Conservation (phyloP, 2,329 filamentous ascomycete species). For the Penicillium corylophilum region DNA sequence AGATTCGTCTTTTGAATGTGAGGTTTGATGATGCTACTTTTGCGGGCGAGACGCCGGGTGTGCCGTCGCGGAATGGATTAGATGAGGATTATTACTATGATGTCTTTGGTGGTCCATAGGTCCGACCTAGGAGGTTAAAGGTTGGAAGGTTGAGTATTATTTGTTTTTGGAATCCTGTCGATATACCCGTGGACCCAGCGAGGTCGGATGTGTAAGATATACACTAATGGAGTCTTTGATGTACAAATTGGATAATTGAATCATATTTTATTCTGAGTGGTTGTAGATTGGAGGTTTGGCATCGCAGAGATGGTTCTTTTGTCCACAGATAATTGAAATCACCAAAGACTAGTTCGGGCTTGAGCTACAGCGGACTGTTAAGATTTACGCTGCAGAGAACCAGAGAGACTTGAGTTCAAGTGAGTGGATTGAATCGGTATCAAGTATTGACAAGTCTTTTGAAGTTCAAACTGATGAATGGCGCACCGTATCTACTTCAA, state of each 20-base stretch:
- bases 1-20: slow-evolving; percentile 89
- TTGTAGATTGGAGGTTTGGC: too few relatives aligned
- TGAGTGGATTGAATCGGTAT: too few relatives aligned
- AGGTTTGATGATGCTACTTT: slow-evolving; percentile 76
- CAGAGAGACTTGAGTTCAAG: too few relatives aligned
- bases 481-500: too few relatives aligned
- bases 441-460: too few relatives aligned
- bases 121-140: not conserved
- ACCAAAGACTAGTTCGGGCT: too few relatives aligned
- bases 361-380: too few relatives aligned
- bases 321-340: too few relatives aligned
- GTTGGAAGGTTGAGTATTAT: not conserved
- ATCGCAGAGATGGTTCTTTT: too few relatives aligned
- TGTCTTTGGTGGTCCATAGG: slow-evolving; percentile 51
- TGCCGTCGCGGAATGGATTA: slow-evolving; percentile 79
- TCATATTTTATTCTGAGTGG: too few relatives aligned
- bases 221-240: not conserved
- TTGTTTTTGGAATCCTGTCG: slow-evolving; percentile 9
- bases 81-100: slow-evolving; percentile 95
- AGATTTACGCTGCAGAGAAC: too few relatives aligned
- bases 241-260: not conserved
- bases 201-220: not conserved
- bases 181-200: slow-evolving; percentile 8
- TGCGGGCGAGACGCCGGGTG: slow-evolving; percentile 66
- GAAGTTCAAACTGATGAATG: too few relatives aligned